These are phyloP conservation scores for Miscanthus sacchariflorus DNA, from an alignment of 202 grass and related monocot genomes.

Conservation along the genomic window DNA sequence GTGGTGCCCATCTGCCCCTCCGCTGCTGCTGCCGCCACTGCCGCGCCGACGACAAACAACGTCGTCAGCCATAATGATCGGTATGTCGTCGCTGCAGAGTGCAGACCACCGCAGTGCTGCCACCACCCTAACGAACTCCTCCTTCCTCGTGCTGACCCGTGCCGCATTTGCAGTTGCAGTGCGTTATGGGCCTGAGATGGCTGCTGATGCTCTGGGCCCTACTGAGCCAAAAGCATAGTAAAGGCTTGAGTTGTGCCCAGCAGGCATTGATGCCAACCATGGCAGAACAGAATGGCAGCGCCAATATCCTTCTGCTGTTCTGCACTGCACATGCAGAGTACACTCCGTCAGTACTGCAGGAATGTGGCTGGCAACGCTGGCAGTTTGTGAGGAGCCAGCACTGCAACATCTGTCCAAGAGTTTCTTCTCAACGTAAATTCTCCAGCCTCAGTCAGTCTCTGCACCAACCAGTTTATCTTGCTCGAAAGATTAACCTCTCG, in stretches of 20 bases:
- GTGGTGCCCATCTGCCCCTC: constrained; percentile 35
- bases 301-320: constrained; percentile 25
- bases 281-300: neutral
- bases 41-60: constrained; percentile 10
- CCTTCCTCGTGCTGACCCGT: neutral
- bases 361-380: constrained; percentile 21
- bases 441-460: neutral
- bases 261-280: neutral
- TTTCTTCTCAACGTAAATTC: neutral
- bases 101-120: neutral
- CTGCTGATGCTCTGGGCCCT: constrained; percentile 15
- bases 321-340: constrained; percentile 30
- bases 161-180: constrained; percentile 37
- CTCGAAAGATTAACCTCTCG: too few relatives aligned
- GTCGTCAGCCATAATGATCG: constrained; percentile 26
- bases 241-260: neutral
- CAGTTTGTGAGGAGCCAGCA: neutral
- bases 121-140: constrained; percentile 37
- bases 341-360: neutral
- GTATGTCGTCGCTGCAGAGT: constrained; percentile 34
- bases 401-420: neutral
- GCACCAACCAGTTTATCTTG: neutral
- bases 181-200: constrained; percentile 46
- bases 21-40: constrained; percentile 23
- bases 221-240: constrained; percentile 37